Base-by-base conservation (phyloP, 495 filamentous ascomycete genomes). In the Friedmanniomyces simplex region DNA sequence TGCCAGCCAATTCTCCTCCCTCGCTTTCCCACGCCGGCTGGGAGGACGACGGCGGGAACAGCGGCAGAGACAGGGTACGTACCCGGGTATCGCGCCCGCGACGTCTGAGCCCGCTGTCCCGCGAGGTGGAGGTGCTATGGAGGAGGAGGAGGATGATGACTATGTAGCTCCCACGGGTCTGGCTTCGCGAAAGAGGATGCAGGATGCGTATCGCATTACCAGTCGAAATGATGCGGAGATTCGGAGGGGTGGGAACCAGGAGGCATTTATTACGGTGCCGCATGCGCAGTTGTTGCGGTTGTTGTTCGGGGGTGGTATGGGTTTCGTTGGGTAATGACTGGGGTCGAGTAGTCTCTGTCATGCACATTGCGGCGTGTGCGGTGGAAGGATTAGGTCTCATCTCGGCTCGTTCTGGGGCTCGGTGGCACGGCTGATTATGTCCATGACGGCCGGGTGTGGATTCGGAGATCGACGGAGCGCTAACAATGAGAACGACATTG, bases 191-290 rank as follows among this genome's bases (percentile, higher is more conserved):
- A 82, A 80, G 58, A 71, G 81, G 11, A 75, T 88, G 66, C 74
- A 82, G 11, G 68, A 83, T 32, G 76, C 75, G 53, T 85, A 87
- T 50, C 69, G 74, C 52, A 88, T 88, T 60, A 81, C 77, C 61
- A 77, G 71, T 54, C 75, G 82, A 65, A 88, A 88, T 64, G 83
- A 86, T 63, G 72, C 77, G 32, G 74, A 83, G 50, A 52, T 16
- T 5, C 75, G 82, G 50, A 77, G 74, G 60, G 82, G 77, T 5
- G 82, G 83, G 11, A 73, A 82, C 66, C 73, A 72, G 54, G 82
- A 85, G 59, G 81, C 81, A 16, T 78, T 74, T 45, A 73, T 87
- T 45, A 84, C 84, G 63, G 82, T 86, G 74, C 50, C 50, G 20
- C 36, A 46, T 21, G 36, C 50, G 32, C 57, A 59, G 14, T 39